These are phyloP conservation scores for Ostreobium quekettii DNA, from an alignment of 139 green algal species.

Conservation along the genomic window DNA sequence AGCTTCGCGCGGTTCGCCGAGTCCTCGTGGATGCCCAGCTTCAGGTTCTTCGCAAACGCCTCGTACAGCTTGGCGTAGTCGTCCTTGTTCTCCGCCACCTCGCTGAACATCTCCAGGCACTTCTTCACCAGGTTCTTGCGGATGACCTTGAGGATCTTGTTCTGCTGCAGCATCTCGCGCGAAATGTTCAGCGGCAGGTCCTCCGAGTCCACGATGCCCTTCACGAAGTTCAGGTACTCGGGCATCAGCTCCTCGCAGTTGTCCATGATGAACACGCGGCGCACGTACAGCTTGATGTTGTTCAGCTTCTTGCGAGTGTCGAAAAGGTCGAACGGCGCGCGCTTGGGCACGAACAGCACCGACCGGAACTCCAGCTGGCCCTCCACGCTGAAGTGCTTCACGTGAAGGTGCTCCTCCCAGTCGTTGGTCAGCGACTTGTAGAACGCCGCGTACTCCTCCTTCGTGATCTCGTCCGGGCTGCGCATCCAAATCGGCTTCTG, in stretches of 20 bases:
- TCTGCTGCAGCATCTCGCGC: slow-evolving; percentile 99
- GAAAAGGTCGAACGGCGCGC: slow-evolving; percentile 99
- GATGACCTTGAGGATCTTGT: slow-evolving; percentile 99
- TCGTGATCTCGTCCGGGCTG: slow-evolving; percentile 91
- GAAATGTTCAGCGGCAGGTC: slow-evolving; percentile 99
- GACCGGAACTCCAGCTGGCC: slow-evolving; percentile 99
- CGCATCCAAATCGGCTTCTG: slow-evolving; percentile 99
- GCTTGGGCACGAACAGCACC: slow-evolving; percentile 83
- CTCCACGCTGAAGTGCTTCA: slow-evolving; percentile 97
- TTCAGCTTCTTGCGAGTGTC: slow-evolving; percentile 91
- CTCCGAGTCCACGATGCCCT: slow-evolving; percentile 97
- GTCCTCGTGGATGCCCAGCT: slow-evolving; percentile 97
- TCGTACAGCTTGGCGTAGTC: slow-evolving; percentile 99
- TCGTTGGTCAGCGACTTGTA: slow-evolving; percentile 98
- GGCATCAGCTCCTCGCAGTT: slow-evolving; percentile 99
- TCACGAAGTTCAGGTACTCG: slow-evolving; percentile 93
- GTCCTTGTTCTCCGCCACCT: slow-evolving; percentile 99
- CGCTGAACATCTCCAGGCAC: slow-evolving; percentile 92
- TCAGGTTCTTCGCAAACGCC: slow-evolving; percentile 99
- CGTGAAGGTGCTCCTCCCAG: slow-evolving; percentile 94
- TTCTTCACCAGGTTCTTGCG: slow-evolving; percentile 99
- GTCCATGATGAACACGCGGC: slow-evolving; percentile 99
- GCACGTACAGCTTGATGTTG: slow-evolving; percentile 99
- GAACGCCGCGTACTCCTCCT: slow-evolving; percentile 93
- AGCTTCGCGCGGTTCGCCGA: slow-evolving; percentile 94